phyloP scores from a whole-genome alignment of 2,329 filamentous ascomycete genomes.

The Diaporthe velutina region DNA sequence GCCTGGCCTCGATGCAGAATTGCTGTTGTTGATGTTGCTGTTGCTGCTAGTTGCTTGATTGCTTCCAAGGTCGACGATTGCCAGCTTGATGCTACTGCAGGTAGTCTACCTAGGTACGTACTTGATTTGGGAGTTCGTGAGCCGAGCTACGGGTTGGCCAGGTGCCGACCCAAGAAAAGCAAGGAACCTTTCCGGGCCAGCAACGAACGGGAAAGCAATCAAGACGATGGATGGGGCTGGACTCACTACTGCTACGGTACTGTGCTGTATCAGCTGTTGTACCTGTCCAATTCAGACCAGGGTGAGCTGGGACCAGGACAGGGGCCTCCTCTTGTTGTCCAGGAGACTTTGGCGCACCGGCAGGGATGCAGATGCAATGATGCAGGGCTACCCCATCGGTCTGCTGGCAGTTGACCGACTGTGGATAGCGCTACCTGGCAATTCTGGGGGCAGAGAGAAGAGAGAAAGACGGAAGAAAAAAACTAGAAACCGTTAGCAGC shows the following conservation, averaged over 20 bases:
- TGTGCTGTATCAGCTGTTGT: slow-evolving; percentile 3
- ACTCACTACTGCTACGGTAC: not conserved
- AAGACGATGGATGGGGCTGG: slow-evolving; percentile 1
- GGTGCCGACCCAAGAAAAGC: slow-evolving; percentile 12
- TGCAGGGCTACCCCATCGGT: slow-evolving; percentile 32
- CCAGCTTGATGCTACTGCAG: slow-evolving; percentile 9
- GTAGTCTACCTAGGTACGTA: too few relatives aligned
- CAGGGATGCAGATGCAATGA: slow-evolving; percentile 19
- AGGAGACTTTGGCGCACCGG: slow-evolving; percentile 26
- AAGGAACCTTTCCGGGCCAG: slow-evolving; percentile 15
- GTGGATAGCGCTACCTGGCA: slow-evolving; percentile 10
- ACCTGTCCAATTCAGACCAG: slow-evolving; percentile 17
- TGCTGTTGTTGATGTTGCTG: not conserved
- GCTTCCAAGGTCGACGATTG: not conserved
- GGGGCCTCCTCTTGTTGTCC: slow-evolving; percentile 11
- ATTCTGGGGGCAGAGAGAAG: not conserved
- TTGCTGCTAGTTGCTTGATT: not conserved
- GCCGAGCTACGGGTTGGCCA: not conserved
- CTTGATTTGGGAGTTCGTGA: not conserved
- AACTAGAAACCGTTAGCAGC: slow-evolving; percentile 22
- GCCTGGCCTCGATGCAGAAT: not conserved
- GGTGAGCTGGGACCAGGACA: slow-evolving; percentile 11
- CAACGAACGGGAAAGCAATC: not conserved
- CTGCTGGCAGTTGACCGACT: slow-evolving; percentile 29
- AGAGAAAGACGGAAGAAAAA: not conserved